A percentile compares a stretch with the other conserved stretches of the same genome.
Conservation (phyloP, 139 green algal species). For the Micromonas commoda region DNA sequence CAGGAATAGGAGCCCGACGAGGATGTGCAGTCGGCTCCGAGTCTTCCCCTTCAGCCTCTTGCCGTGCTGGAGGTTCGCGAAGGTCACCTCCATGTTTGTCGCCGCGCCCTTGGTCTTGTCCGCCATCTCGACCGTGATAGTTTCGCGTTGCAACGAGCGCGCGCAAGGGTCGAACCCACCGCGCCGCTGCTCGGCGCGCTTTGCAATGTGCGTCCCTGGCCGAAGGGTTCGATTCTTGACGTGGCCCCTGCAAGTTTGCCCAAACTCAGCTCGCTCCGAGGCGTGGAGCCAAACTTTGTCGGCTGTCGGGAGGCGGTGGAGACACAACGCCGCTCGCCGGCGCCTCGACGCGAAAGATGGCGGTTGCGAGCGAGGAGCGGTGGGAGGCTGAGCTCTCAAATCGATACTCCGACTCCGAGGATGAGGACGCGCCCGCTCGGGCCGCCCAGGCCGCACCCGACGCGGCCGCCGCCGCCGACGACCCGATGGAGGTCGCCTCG, state of each 20-base stretch:
- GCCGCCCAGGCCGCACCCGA: neutral
- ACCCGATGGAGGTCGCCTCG: neutral
- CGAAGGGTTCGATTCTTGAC: too few species aligned
- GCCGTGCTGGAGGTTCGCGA: neutral
- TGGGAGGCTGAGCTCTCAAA: neutral
- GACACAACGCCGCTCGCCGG: too few species aligned
- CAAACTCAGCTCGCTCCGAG: too few species aligned
- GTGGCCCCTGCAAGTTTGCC: too few species aligned
- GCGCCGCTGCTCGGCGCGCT: too few species aligned
- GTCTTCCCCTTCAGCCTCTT: neutral
- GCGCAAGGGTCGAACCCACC: too few species aligned
- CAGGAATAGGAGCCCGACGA: neutral
- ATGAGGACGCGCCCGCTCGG: constrained; percentile 20
- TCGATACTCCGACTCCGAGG: constrained; percentile 21
- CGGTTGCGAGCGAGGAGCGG: neutral
- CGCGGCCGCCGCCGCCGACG: neutral
- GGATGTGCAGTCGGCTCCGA: neutral
- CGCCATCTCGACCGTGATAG: too few species aligned
- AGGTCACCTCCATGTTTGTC: neutral
- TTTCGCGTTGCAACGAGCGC: too few species aligned
- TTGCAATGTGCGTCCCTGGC: too few species aligned
- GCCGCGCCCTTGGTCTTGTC: too few species aligned
- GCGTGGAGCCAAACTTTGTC: too few species aligned
- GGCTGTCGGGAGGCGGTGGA: too few species aligned
- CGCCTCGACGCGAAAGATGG: neutral